Conservation (phyloP, 371 early-diverging fungal genomes). For the Mortierella sp. region DNA sequence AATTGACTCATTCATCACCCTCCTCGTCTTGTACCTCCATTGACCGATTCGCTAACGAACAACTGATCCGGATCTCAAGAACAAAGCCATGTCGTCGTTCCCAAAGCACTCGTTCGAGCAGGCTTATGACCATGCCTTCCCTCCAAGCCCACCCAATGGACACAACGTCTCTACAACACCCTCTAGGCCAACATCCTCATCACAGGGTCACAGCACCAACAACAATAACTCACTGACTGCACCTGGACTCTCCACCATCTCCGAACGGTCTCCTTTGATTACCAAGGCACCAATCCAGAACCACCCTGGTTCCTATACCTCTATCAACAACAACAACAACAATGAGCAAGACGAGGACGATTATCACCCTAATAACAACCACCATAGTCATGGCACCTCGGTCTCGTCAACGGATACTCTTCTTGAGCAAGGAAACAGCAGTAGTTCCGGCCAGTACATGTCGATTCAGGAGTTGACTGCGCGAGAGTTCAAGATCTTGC, state of each 20-base stretch:
- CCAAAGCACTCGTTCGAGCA: slow-evolving; percentile 48
- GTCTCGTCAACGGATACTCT: slow-evolving; percentile 24
- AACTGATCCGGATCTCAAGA: not conserved
- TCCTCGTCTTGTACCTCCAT: not conserved
- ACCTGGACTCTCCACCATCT: not conserved
- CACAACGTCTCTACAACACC: not conserved
- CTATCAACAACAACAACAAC: slow-evolving; percentile 9
- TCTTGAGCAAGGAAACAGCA: slow-evolving; percentile 18
- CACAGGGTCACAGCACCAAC: not conserved
- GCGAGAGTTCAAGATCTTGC: slow-evolving; percentile 58
- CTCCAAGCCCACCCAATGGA: slow-evolving; percentile 30
- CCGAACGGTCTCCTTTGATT: slow-evolving; percentile 44
- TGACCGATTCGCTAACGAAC: not conserved
- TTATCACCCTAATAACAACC: slow-evolving; percentile 19
- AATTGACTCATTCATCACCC: not conserved
- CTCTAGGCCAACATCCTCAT: not conserved
- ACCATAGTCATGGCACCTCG: slow-evolving; percentile 13
- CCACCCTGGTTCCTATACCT: slow-evolving; percentile 5
- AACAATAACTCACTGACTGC: not conserved
- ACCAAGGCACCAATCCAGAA: slow-evolving; percentile 24
- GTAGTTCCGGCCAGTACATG: not conserved
- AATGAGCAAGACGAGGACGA: not conserved
- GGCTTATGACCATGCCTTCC: slow-evolving; percentile 48
- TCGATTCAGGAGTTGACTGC: slow-evolving; percentile 18
- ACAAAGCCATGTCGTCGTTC: slow-evolving; percentile 35